Evolutionary conservation across 139 green algal species (phyloP).

Genomic region (Picocystis salinarum): DNA sequence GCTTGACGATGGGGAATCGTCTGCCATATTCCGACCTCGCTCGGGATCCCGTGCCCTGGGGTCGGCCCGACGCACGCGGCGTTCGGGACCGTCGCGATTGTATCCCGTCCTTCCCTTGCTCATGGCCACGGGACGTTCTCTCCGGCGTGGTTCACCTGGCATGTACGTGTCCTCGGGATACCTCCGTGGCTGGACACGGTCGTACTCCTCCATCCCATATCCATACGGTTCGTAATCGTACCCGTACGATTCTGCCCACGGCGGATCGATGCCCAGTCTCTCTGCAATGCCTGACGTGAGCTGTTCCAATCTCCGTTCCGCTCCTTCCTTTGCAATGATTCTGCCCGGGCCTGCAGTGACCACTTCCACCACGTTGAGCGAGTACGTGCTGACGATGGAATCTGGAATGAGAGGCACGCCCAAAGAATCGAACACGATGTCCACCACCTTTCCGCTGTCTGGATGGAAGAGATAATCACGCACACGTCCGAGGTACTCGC

Average conservation of each 20-base stretch:
- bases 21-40: neutral
- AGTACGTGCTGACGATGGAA: constrained; percentile 34
- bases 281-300: constrained; percentile 10
- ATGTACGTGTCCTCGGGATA: neutral
- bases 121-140: neutral
- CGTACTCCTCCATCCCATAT: constrained; percentile 7
- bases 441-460: constrained; percentile 34
- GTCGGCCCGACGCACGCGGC: too few relatives aligned
- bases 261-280: constrained; percentile 6
- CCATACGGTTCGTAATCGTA: constrained; percentile 2
- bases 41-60: too few relatives aligned
- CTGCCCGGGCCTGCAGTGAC: constrained; percentile 10
- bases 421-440: constrained; percentile 47
- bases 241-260: constrained; percentile 11
- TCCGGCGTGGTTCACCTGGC: neutral
- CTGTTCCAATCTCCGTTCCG: constrained; percentile 11
- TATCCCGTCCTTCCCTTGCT: neutral
- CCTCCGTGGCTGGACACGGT: neutral
- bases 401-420: constrained; percentile 39
- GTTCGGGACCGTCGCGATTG: neutral
- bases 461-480: constrained; percentile 53
- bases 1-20: constrained; percentile 1
- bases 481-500: constrained; percentile 37
- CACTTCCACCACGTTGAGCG: constrained; percentile 14
- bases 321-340: constrained; percentile 12